Conservation (phyloP, 257 asterid genomes). For the Plectranthus barbatus region DNA sequence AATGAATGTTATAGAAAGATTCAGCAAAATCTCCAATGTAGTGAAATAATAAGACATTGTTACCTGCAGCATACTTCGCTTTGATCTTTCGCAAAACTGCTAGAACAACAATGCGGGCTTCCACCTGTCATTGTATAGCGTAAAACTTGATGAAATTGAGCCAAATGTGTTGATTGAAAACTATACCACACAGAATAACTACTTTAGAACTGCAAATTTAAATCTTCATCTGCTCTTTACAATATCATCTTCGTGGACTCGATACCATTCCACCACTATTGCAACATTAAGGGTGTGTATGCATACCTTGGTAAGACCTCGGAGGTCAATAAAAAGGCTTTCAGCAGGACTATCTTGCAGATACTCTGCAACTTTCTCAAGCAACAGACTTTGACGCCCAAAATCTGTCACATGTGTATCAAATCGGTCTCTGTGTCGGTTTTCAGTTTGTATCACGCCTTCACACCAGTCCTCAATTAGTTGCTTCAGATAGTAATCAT, state of each 20-base stretch:
- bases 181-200: background rate
- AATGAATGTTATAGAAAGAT: background rate
- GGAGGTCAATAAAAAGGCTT: slow-evolving; percentile 64
- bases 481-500: slow-evolving; percentile 81
- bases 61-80: slow-evolving; percentile 62
- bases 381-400: slow-evolving; percentile 55
- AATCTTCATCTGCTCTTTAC: background rate
- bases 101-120: slow-evolving; percentile 85
- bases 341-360: slow-evolving; percentile 63
- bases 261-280: background rate
- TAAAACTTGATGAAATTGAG: slow-evolving; percentile 12
- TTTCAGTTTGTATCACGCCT: slow-evolving; percentile 62
- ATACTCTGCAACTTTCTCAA: slow-evolving; percentile 79
- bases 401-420: slow-evolving; percentile 26
- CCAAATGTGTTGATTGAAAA: background rate
- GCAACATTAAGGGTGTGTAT: slow-evolving; percentile 9
- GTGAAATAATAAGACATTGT: background rate
- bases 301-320: slow-evolving; percentile 74
- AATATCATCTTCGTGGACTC: background rate
- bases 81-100: slow-evolving; percentile 88
- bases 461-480: slow-evolving; percentile 97
- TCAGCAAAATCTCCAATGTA: background rate
- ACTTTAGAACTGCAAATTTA: background rate
- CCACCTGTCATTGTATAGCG: slow-evolving; percentile 46
- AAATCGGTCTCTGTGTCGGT: slow-evolving; percentile 18